These are phyloP conservation scores for Hanseniaspora clermontiae DNA, from an alignment of 805 yeast genomes.

Conservation along the genomic window DNA sequence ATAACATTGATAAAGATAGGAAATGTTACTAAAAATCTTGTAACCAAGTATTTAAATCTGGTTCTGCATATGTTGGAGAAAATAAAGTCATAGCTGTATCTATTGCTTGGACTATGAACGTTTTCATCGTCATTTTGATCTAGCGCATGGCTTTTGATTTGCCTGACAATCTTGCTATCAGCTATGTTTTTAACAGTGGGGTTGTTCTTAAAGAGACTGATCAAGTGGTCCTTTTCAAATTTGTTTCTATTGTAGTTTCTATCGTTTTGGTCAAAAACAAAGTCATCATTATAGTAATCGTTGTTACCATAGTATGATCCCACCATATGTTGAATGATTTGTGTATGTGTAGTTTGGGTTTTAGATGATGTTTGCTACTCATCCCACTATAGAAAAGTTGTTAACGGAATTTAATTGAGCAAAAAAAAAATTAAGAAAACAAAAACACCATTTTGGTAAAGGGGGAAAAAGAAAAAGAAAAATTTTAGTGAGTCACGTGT, in stretches of 20 bases:
- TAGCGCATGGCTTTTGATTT: not conserved
- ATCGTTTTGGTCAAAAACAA: not conserved
- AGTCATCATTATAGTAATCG: not conserved
- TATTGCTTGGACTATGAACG: not conserved
- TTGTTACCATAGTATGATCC: not conserved
- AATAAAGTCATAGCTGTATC: constrained; percentile 29
- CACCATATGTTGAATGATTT: not conserved
- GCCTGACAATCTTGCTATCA: not conserved
- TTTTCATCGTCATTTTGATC: not conserved
- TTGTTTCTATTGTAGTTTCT: not conserved
- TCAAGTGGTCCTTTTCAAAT: not conserved
- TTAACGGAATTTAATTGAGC: too few relatives aligned
- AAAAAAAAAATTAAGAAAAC: not conserved
- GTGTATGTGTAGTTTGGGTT: not conserved
- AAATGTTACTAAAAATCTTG: constrained; percentile 26
- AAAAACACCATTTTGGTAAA: not conserved
- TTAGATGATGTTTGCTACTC: not conserved
- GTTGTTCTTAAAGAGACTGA: not conserved
- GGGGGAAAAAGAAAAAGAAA: not conserved
- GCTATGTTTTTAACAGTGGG: constrained; percentile 4
- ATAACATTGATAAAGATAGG: constrained; percentile 14
- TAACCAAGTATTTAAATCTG: constrained; percentile 30
- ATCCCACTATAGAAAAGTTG: too few relatives aligned
- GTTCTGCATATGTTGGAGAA: constrained; percentile 33
- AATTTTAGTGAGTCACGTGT: not conserved